Evolutionary conservation across 352 stramenopile species (phyloP).

Genomic region (Phytophthora megakarya): DNA sequence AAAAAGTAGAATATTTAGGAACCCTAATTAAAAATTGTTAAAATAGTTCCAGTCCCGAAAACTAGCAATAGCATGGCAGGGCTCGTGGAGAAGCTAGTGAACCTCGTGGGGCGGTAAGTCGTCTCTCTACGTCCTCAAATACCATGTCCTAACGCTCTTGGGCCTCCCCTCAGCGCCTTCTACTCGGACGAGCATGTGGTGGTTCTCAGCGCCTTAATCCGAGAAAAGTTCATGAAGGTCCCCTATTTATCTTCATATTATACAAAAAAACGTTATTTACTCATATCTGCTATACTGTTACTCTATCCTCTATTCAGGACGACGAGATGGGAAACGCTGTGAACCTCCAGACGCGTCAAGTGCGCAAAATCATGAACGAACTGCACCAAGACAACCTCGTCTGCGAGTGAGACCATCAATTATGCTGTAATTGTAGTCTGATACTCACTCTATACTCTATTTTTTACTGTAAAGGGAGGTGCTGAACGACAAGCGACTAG

Average conservation of each 20-base stretch:
- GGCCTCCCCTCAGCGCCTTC: conserved; percentile 59
- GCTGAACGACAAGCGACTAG: conserved; percentile 85
- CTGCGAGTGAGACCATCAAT: conserved; percentile 66
- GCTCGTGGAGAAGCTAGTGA: conserved; percentile 88
- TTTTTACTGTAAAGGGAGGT: conserved; percentile 58
- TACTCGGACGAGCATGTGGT: conserved; percentile 89
- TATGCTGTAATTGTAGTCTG: conserved; percentile 15
- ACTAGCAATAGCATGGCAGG: conserved; percentile 39
- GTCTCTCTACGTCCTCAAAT: neutral
- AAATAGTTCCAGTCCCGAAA: neutral
- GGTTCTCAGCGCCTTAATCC: conserved; percentile 83
- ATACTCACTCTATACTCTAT: conserved; percentile 1
- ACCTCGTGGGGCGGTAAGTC: conserved; percentile 75
- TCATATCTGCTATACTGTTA: conserved; percentile 1
- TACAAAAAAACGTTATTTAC: conserved; percentile 3
- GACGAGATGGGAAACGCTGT: conserved; percentile 89
- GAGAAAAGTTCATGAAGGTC: conserved; percentile 90
- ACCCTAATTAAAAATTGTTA: no score
- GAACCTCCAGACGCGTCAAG: conserved; percentile 88
- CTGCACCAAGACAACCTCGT: conserved; percentile 86
- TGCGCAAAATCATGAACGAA: conserved; percentile 91
- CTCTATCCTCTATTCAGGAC: conserved; percentile 46
- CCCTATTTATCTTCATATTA: neutral
- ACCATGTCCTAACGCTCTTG: neutral
- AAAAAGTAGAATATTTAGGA: no score